These are phyloP conservation scores for Cytospora schulzeri DNA, from an alignment of 2,329 filamentous ascomycete species.

Conservation along the genomic window DNA sequence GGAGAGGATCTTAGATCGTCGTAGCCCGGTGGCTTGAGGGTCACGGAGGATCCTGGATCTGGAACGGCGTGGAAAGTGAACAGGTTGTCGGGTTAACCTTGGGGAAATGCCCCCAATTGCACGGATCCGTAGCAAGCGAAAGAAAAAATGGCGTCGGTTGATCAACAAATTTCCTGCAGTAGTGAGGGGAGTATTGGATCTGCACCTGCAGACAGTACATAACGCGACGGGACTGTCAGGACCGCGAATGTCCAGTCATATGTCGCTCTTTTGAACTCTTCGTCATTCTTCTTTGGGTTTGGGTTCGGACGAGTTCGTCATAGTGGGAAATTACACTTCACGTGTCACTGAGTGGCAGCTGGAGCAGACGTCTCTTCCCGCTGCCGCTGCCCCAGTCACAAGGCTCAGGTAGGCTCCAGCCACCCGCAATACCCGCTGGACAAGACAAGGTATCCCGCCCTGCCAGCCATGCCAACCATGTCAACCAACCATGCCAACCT, in stretches of 20 bases:
- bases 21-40: neutral
- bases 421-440: neutral
- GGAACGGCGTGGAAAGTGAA: conserved; percentile 9
- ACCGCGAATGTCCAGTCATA: conserved; percentile 12
- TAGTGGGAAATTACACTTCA: conserved; percentile 25
- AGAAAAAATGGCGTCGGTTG: conserved; percentile 16
- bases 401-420: neutral
- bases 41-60: neutral
- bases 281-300: conserved; percentile 12
- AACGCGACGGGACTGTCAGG: conserved; percentile 20
- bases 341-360: conserved; percentile 8
- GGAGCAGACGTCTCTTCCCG: conserved; percentile 1
- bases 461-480: neutral
- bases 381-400: conserved; percentile 14
- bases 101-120: conserved; percentile 14
- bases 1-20: neutral
- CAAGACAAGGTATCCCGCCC: neutral
- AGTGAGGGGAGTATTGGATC: neutral
- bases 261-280: neutral
- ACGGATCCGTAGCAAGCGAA: conserved; percentile 2
- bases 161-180: conserved; percentile 20
- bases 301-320: conserved; percentile 13
- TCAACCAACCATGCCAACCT: neutral
- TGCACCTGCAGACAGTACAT: conserved; percentile 4
- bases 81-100: conserved; percentile 23